A percentile compares a stretch with the other conserved stretches of the same genome.
Conservation (phyloP, 1,284 basidiomycete genomes). For the Pseudozyma sp. region DNA sequence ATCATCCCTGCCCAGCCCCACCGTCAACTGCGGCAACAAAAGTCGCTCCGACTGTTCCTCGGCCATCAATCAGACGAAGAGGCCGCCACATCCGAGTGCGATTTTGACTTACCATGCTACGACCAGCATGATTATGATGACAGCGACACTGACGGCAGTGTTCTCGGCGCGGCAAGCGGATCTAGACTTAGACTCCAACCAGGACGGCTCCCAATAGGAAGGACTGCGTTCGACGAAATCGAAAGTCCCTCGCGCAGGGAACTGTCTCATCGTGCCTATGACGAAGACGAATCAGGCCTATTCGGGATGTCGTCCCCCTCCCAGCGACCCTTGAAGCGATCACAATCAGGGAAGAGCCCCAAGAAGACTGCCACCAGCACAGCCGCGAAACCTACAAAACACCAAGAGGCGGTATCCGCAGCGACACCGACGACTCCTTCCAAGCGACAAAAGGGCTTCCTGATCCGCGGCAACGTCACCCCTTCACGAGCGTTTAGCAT, state of each 20-base stretch:
- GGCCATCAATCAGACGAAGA: slow-evolving; percentile 42
- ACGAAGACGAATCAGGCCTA: slow-evolving; percentile 6
- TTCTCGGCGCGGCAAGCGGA: slow-evolving; percentile 3
- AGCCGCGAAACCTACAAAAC: slow-evolving; percentile 10
- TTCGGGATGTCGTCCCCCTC: not conserved
- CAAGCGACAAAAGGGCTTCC: slow-evolving; percentile 36
- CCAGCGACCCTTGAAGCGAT: not conserved
- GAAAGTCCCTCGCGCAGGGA: slow-evolving; percentile 1
- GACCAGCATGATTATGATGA: slow-evolving; percentile 8
- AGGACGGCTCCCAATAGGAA: slow-evolving; percentile 1
- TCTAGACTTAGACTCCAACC: slow-evolving; percentile 19
- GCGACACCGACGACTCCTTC: slow-evolving; percentile 34
- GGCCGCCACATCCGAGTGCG: slow-evolving; percentile 9
- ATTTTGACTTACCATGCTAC: not conserved
- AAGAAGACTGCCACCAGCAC: slow-evolving; percentile 17
- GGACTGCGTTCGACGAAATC: not conserved
- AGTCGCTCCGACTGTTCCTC: slow-evolving; percentile 44
- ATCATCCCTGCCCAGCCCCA: slow-evolving; percentile 24
- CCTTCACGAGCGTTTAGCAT: slow-evolving; percentile 53
- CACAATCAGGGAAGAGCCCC: slow-evolving; percentile 4
- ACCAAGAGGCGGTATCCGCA: slow-evolving; percentile 19
- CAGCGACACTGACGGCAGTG: slow-evolving; percentile 6
- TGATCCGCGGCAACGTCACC: slow-evolving; percentile 56
- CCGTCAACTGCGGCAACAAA: slow-evolving; percentile 17
- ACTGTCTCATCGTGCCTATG: slow-evolving; percentile 1